phyloP scores from a whole-genome alignment of 2,329 filamentous ascomycete species.

The Curvularia lunata region DNA sequence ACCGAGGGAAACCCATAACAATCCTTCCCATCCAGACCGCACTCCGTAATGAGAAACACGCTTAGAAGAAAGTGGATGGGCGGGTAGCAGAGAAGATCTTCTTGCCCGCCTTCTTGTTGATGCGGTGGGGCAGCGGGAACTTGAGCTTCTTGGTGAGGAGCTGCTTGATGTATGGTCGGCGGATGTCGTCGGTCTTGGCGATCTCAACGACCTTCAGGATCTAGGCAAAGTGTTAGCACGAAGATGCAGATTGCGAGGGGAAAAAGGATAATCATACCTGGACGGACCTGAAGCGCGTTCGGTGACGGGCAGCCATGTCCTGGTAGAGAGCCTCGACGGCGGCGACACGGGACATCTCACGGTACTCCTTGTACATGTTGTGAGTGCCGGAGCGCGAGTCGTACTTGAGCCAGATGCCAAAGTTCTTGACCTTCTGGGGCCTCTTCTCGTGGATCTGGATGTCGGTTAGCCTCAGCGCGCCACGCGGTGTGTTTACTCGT shows the following conservation, averaged over 20 bases:
- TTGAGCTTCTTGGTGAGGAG: constrained; percentile 92
- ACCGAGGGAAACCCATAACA: constrained; percentile 50
- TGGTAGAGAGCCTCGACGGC: constrained; percentile 97
- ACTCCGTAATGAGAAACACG: constrained; percentile 51
- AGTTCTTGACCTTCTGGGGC: constrained; percentile 99
- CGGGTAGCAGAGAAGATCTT: constrained; percentile 93
- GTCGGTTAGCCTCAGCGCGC: constrained; percentile 21
- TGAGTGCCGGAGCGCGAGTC: constrained; percentile 99
- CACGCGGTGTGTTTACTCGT: neutral
- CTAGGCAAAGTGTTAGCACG: constrained; percentile 55
- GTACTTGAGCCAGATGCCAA: constrained; percentile 99
- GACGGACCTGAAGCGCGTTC: constrained; percentile 95
- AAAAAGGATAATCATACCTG: constrained; percentile 70
- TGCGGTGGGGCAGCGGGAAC: constrained; percentile 98
- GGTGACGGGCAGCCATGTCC: constrained; percentile 99
- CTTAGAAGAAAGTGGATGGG: constrained; percentile 97
- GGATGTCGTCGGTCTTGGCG: constrained; percentile 91
- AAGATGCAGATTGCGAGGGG: neutral
- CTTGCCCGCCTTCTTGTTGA: constrained; percentile 80
- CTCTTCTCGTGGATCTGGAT: constrained; percentile 95
- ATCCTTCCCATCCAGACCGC: constrained; percentile 49
- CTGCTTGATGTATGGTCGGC: constrained; percentile 99
- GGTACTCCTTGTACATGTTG: constrained; percentile 99
- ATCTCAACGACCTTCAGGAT: constrained; percentile 98
- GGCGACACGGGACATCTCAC: constrained; percentile 94